Percentiles rank a stretch among this genome's conserved stretches.
Evolutionary conservation across 2,329 filamentous ascomycete genomes (phyloP).

Genomic region (Cryphonectria naterciae): DNA sequence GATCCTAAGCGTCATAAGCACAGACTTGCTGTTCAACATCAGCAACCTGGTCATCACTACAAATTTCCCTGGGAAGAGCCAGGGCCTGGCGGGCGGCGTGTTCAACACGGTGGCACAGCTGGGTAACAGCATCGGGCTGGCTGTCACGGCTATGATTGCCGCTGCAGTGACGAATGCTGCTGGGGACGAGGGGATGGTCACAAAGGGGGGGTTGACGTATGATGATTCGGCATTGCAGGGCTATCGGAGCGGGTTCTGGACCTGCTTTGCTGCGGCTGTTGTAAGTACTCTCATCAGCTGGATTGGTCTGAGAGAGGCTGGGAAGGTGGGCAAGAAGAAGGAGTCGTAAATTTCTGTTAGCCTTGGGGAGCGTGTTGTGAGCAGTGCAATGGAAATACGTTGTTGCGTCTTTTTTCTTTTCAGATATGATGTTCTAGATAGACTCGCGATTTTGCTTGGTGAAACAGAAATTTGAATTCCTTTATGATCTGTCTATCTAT

Average conservation of each 20-base stretch:
- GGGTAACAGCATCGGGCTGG: slow-evolving; percentile 56
- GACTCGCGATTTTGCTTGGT: neutral
- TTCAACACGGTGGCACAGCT: slow-evolving; percentile 64
- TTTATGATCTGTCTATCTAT: no score
- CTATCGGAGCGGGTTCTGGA: slow-evolving; percentile 58
- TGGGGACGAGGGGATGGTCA: slow-evolving; percentile 26
- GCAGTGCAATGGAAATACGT: neutral
- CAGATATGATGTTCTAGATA: no score
- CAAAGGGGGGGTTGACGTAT: slow-evolving; percentile 12
- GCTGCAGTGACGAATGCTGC: slow-evolving; percentile 48
- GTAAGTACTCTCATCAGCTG: slow-evolving; percentile 30
- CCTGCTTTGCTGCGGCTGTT: slow-evolving; percentile 50
- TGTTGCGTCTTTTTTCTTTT: neutral
- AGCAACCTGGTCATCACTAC: slow-evolving; percentile 57
- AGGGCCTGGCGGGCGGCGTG: slow-evolving; percentile 62
- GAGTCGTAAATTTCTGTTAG: neutral
- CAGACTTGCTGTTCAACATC: slow-evolving; percentile 57
- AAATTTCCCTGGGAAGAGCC: slow-evolving; percentile 55
- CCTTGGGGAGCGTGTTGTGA: neutral
- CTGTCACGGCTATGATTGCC: slow-evolving; percentile 53
- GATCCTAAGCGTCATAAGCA: slow-evolving; percentile 48
- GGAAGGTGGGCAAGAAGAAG: slow-evolving; percentile 6
- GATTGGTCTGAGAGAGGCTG: slow-evolving; percentile 3
- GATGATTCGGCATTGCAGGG: slow-evolving; percentile 49
- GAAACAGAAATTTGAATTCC: no score